A percentile compares a stretch with the other conserved stretches of the same genome.
These are phyloP conservation scores for Polytrichum commune DNA, from an alignment of 225 moss, liverwort and hornwort genomes.

Conservation along the genomic window DNA sequence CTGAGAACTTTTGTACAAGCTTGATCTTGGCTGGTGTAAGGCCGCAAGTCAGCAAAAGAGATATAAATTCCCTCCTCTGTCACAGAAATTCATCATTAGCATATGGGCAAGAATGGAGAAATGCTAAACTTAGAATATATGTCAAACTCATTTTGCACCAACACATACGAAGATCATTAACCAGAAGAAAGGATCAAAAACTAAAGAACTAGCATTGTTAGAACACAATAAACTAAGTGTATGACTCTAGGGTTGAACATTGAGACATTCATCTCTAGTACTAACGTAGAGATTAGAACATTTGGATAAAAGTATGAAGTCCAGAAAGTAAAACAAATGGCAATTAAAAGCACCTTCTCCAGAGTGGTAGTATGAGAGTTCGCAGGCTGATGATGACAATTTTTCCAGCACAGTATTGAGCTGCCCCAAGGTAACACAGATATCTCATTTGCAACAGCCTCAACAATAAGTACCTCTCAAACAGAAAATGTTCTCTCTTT, in stretches of 20 bases:
- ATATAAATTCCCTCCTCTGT: constrained; percentile 75
- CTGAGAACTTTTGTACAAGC: constrained; percentile 78
- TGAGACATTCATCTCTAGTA: too few relatives aligned
- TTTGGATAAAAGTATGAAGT: too few relatives aligned
- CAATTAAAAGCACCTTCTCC: constrained; percentile 62
- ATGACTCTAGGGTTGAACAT: too few relatives aligned
- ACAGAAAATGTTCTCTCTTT: too few relatives aligned
- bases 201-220: too few relatives aligned
- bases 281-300: too few relatives aligned
- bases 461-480: too few relatives aligned
- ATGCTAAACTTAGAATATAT: neutral
- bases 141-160: neutral
- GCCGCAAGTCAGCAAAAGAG: constrained; percentile 78
- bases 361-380: constrained; percentile 86
- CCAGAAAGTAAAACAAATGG: neutral
- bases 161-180: neutral
- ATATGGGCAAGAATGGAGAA: neutral
- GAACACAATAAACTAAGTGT: too few relatives aligned
- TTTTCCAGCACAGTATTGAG: constrained; percentile 91
- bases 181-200: neutral
- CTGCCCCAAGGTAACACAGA: constrained; percentile 6
- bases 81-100: neutral
- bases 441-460: neutral
- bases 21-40: constrained; percentile 82
- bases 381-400: constrained; percentile 81